Percentiles rank a stretch among this genome's conserved stretches.
Conservation (phyloP, 164 flowering plant species). For the grape (Vitis vinifera) region ASM3070453v1 NC_081821.1:11198001-11198500, state of each 20-base stretch:
- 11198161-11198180: constrained; percentile 58
- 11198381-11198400: background rate
- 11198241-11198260: too few relatives aligned
- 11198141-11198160: constrained; percentile 51
- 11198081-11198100: constrained; percentile 30
- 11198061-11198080: constrained; percentile 52
- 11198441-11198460: background rate
- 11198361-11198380: too few relatives aligned
- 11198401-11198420: background rate
- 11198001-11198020: constrained; percentile 82
- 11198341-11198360: too few relatives aligned
- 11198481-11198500: background rate
- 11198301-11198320: too few relatives aligned
- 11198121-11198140: constrained; percentile 54
- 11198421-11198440: background rate
- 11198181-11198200: background rate
- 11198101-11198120: constrained; percentile 27
- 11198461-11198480: background rate
- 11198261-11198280: too few relatives aligned
- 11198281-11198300: too few relatives aligned
- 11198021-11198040: constrained; percentile 47
- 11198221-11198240: background rate
- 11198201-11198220: background rate
- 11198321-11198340: too few relatives aligned
- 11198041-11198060: constrained; percentile 49